phyloP scores from a whole-genome alignment of 192 early-diverging fungal species.

The Dissophora globulifera region DNA sequence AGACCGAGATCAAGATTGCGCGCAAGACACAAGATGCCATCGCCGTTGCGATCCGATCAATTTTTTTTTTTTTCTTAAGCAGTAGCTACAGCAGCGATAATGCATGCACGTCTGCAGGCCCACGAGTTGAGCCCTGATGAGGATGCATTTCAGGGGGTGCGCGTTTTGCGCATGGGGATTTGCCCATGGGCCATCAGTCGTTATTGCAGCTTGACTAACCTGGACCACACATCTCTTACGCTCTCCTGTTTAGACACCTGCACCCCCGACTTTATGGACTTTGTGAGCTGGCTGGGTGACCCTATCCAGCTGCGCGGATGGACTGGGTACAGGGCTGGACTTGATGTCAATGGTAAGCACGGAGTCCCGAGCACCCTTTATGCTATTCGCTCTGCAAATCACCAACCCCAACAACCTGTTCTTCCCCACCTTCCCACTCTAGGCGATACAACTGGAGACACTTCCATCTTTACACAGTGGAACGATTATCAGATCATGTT shows the following conservation, averaged over 20 bases:
- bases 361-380: too few relatives aligned
- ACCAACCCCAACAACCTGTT: not conserved
- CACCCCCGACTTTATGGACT: constrained; percentile 71
- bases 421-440: not conserved
- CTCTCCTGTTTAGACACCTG: constrained; percentile 12
- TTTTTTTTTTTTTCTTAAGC: too few relatives aligned
- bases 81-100: too few relatives aligned
- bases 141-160: too few relatives aligned
- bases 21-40: too few relatives aligned
- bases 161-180: too few relatives aligned
- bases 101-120: too few relatives aligned
- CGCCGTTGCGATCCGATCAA: too few relatives aligned
- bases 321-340: constrained; percentile 76
- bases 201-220: too few relatives aligned
- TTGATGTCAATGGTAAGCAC: constrained; percentile 68
- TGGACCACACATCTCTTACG: not conserved
- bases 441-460: constrained; percentile 75
- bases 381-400: not conserved
- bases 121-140: too few relatives aligned
- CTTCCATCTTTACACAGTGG: constrained; percentile 76
- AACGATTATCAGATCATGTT: constrained; percentile 83
- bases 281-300: constrained; percentile 76
- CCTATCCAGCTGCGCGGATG: constrained; percentile 73
- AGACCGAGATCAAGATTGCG: not conserved
- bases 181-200: too few relatives aligned